Percentiles rank a stretch among this genome's conserved stretches.
Evolutionary conservation across 2,329 filamentous ascomycete genomes (phyloP).

Genomic region (Penicillium sp.): DNA sequence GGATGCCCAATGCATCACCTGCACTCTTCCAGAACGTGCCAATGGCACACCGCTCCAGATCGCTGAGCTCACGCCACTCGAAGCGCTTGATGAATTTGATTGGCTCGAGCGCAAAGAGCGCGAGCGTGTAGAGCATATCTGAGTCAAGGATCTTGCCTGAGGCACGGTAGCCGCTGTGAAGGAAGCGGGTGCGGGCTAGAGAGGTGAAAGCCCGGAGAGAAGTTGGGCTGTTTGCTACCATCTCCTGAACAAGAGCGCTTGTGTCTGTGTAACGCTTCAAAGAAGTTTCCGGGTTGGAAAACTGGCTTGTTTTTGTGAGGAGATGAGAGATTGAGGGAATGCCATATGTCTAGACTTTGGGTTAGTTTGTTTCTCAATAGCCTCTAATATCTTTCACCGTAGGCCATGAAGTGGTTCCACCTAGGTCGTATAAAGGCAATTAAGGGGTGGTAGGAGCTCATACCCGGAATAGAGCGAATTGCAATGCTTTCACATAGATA

Average conservation of each 20-base stretch:
- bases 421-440: neutral
- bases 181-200: conserved; percentile 64
- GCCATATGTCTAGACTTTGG: conserved; percentile 50
- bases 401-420: too few relatives aligned
- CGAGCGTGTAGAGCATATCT: conserved; percentile 66
- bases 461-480: conserved; percentile 62
- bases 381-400: too few relatives aligned
- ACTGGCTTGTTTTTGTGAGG: conserved; percentile 52
- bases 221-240: conserved; percentile 45
- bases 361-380: too few relatives aligned
- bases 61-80: conserved; percentile 69
- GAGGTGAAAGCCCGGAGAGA: conserved; percentile 51
- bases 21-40: conserved; percentile 70
- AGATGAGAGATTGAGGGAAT: conserved; percentile 56
- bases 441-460: neutral
- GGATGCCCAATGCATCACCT: conserved; percentile 69
- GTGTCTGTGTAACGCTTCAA: conserved; percentile 58
- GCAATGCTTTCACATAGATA: conserved; percentile 51
- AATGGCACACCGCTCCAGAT: conserved; percentile 67
- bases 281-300: conserved; percentile 47
- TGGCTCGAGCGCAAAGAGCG: conserved; percentile 66
- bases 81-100: conserved; percentile 62
- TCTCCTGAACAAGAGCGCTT: conserved; percentile 50
- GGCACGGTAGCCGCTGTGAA: conserved; percentile 59
- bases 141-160: conserved; percentile 60